phyloP scores from a whole-genome alignment of 2,329 filamentous ascomycete species.

The Penicillium polonicum region DNA sequence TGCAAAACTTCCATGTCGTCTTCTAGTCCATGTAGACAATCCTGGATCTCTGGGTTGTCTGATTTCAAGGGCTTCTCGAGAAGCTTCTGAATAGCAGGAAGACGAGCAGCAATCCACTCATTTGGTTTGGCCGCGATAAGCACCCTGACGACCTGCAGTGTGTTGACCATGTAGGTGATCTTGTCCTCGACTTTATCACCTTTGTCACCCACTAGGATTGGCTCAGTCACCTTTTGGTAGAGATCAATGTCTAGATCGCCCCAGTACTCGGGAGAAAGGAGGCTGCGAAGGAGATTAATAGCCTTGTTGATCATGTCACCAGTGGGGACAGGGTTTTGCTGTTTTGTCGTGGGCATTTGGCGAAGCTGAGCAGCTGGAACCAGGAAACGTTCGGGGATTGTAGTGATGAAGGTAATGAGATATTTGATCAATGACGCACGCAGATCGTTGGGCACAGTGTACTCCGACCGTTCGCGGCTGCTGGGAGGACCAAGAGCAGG shows the following conservation, averaged over 20 bases:
- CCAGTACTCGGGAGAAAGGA: conserved; percentile 87
- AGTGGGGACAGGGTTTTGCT: conserved; percentile 54
- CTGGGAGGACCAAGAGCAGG: conserved; percentile 48
- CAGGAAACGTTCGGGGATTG: conserved; percentile 79
- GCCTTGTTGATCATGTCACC: conserved; percentile 84
- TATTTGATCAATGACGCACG: conserved; percentile 88
- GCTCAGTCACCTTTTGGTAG: conserved; percentile 85
- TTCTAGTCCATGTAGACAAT: conserved; percentile 77
- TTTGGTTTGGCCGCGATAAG: conserved; percentile 84
- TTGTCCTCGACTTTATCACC: conserved; percentile 79
- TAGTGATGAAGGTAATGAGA: conserved; percentile 90
- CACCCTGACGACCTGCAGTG: conserved; percentile 85
- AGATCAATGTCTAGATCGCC: conserved; percentile 87
- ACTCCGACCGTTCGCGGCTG: conserved; percentile 59
- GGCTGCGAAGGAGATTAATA: conserved; percentile 74
- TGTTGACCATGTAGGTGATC: conserved; percentile 85
- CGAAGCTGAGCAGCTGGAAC: conserved; percentile 69
- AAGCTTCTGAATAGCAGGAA: conserved; percentile 77
- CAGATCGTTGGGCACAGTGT: conserved; percentile 64
- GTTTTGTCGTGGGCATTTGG: conserved; percentile 51
- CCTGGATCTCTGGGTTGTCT: conserved; percentile 88
- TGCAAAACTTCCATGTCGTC: conserved; percentile 67
- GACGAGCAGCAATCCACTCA: conserved; percentile 82
- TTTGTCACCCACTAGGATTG: conserved; percentile 79
- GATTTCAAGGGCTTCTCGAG: conserved; percentile 85